Evolutionary conservation across 1,284 basidiomycete species (phyloP), one percentile per base, ranked within the genome.

Genomic region (Sporisorium sorghi): DNA sequence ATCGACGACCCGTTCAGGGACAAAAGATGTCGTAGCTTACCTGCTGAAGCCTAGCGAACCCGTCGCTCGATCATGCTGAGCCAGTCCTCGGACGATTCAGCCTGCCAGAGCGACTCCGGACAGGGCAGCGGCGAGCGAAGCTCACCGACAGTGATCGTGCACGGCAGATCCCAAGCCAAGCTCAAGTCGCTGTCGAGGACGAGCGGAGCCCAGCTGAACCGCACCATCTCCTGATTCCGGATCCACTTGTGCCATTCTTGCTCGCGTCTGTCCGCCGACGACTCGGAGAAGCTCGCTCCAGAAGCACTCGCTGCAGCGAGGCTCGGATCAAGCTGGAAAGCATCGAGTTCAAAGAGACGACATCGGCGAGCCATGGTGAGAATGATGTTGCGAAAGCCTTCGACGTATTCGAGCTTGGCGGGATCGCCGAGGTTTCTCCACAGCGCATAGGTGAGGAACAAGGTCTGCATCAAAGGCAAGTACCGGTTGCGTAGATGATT

Each of bases 401-500:
- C 50, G 37, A 52, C 35, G 33, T 52, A 52, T n/a, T 52, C 50
- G 50, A 52, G 50, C 15, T 52, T 52, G 17, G 50, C 50, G 6
- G 50, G 50, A 19, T 52, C 50, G 23, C 50, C 50, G 23, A 52
- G 23, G 12, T 52, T 52, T 9, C 50, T 9, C 50, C 50, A 52
- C 15, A 52, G 50, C 17, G 37, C 35, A 28, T 52, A 52, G 7
- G 37, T 52, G 21, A 52, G 50, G 14, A 52, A 24, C 50, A 52
- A n/a, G 14, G 50, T 52, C 23, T 52, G 50, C 23, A 52, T 52
- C 8, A 37, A 52, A 10, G 50, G 50, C 23, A 52, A 21, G 24
- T 52, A 52, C 21, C 50, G 50, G 17, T 24, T 15, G 14, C 50
- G 50, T 14, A 52, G 15, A n/a, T 52, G 50, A 17, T 52, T 52